Evolutionary conservation across 441 rosid species (phyloP).

Genomic region (Jatropha podagrica): DNA sequence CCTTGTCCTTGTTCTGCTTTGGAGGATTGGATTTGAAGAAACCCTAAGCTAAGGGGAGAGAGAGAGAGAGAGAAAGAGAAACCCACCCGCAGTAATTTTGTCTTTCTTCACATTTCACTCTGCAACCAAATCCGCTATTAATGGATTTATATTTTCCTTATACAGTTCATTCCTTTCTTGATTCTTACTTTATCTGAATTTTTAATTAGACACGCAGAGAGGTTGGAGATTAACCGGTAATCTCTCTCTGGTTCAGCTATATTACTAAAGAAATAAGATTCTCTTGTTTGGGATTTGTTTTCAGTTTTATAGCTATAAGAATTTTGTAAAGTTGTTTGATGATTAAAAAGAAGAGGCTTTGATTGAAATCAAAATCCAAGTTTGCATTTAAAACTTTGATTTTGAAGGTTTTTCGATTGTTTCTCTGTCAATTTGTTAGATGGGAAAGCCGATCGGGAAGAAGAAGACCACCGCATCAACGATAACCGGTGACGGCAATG

Average conservation of each 20-base stretch:
- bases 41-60: constrained; percentile 1
- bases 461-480: constrained; percentile 54
- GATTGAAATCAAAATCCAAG: neutral
- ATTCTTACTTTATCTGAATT: neutral
- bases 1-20: constrained; percentile 14
- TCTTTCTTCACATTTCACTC: constrained; percentile 1
- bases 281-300: constrained; percentile 1
- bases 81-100: constrained; percentile 9
- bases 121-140: constrained; percentile 9
- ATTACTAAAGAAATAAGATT: no score
- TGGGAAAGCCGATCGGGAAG: constrained; percentile 97
- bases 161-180: neutral
- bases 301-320: neutral
- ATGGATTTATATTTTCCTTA: neutral
- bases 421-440: constrained; percentile 17
- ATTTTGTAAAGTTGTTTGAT: neutral
- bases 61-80: no score
- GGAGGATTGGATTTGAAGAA: constrained; percentile 5
- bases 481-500: constrained; percentile 31
- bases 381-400: constrained; percentile 7
- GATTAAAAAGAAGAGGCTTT: constrained; percentile 6
- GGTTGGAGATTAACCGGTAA: constrained; percentile 1
- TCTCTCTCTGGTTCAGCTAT: neutral
- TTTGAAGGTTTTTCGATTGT: constrained; percentile 12
- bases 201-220: neutral